Evolutionary conservation across 176 grass and related monocot genomes (phyloP).

Genomic region (Aegilops umbellulata): DNA sequence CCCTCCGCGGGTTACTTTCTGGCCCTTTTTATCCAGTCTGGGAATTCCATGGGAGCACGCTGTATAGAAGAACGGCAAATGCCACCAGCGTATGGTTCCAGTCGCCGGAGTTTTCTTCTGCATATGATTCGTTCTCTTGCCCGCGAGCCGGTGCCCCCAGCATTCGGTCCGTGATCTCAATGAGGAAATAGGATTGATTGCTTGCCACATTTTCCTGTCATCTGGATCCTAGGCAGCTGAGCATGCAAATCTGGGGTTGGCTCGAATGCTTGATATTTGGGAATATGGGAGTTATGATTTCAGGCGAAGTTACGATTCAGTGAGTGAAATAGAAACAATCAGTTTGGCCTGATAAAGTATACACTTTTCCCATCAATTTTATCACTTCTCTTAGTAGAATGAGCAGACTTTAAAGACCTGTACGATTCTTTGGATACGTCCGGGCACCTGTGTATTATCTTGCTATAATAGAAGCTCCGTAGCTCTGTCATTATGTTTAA

Average conservation of each 20-base stretch:
- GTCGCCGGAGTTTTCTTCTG: background rate
- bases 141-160: too few species aligned
- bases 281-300: background rate
- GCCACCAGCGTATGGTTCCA: background rate
- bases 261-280: background rate
- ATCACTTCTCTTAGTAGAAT: background rate
- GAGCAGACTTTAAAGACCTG: background rate
- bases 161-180: background rate
- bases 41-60: background rate
- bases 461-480: background rate
- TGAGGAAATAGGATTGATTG: background rate
- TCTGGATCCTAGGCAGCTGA: background rate
- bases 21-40: background rate
- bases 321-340: background rate
- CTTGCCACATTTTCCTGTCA: background rate
- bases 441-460: constrained; percentile 5
- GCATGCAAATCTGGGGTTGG: background rate
- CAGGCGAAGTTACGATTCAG: background rate
- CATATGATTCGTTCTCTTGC: background rate
- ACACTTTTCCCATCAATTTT: background rate
- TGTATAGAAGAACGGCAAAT: background rate
- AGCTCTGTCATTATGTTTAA: background rate
- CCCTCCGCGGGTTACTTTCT: background rate
- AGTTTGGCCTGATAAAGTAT: background rate
- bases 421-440: background rate